These are phyloP conservation scores for Apiospora phragmitis DNA, from an alignment of 2,329 filamentous ascomycete species.

Conservation along the genomic window DNA sequence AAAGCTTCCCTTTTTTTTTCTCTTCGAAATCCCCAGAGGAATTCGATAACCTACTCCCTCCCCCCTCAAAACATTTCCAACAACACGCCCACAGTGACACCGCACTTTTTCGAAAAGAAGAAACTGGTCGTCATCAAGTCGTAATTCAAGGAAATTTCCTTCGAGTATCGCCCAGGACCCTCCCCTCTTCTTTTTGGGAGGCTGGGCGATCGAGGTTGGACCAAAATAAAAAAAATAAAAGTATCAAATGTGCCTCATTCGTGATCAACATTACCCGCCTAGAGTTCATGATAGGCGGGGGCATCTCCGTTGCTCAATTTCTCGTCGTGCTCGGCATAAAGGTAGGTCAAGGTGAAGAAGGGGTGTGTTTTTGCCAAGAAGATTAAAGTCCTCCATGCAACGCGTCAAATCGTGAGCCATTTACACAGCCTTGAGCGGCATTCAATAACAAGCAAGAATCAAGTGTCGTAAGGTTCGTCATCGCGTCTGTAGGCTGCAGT, in stretches of 20 bases:
- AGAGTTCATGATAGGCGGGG: slow-evolving; percentile 32
- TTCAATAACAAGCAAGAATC: slow-evolving; percentile 35
- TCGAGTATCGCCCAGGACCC: slow-evolving; percentile 20
- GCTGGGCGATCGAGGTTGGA: slow-evolving; percentile 11
- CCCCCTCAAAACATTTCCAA: slow-evolving; percentile 34
- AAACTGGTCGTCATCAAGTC: slow-evolving; percentile 37
- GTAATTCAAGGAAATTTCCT: slow-evolving; percentile 33
- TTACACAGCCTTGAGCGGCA: slow-evolving; percentile 33
- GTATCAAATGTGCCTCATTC: slow-evolving; percentile 26
- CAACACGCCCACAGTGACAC: slow-evolving; percentile 35
- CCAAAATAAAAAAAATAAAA: slow-evolving; percentile 9
- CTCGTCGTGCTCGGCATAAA: slow-evolving; percentile 32
- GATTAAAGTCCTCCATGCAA: slow-evolving; percentile 35
- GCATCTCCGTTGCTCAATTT: slow-evolving; percentile 30
- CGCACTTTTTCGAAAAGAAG: slow-evolving; percentile 37
- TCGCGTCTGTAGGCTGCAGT: slow-evolving; percentile 32
- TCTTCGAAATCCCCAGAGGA: not conserved
- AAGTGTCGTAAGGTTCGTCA: slow-evolving; percentile 40
- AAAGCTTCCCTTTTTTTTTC: not conserved
- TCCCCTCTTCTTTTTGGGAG: slow-evolving; percentile 23
- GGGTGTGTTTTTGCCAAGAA: slow-evolving; percentile 22
- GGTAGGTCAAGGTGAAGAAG: slow-evolving; percentile 13
- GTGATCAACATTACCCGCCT: slow-evolving; percentile 36
- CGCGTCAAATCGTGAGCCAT: slow-evolving; percentile 35
- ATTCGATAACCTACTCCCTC: slow-evolving; percentile 2